phyloP scores from a whole-genome alignment of 805 yeast species.

The Kregervanrija fluxuum region DNA sequence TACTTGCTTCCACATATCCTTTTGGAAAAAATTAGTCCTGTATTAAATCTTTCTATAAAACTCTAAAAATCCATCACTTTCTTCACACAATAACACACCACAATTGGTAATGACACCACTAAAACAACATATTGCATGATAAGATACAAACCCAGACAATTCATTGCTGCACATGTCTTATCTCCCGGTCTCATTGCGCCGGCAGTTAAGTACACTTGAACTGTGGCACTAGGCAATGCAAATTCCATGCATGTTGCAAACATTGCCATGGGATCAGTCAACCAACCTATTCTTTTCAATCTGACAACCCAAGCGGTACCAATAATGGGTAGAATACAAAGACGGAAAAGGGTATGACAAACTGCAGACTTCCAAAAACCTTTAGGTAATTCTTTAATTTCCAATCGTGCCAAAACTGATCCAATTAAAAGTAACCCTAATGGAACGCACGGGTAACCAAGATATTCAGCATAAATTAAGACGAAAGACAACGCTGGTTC shows the following conservation, averaged over 20 bases:
- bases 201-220: constrained; percentile 51
- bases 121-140: constrained; percentile 42
- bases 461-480: constrained; percentile 40
- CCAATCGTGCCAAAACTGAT: constrained; percentile 45
- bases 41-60: no score
- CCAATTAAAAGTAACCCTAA: constrained; percentile 47
- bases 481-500: constrained; percentile 49
- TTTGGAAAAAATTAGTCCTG: constrained; percentile 19
- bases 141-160: constrained; percentile 45
- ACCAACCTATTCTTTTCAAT: constrained; percentile 42
- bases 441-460: constrained; percentile 50
- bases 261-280: constrained; percentile 32
- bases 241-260: constrained; percentile 41
- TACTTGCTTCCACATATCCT: constrained; percentile 21
- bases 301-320: constrained; percentile 46
- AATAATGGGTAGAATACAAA: constrained; percentile 42
- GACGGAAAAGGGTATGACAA: constrained; percentile 33
- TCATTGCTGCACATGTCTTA: constrained; percentile 39
- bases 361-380: constrained; percentile 54
- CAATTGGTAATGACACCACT: constrained; percentile 41
- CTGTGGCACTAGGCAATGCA: constrained; percentile 51
- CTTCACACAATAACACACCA: constrained; percentile 38
- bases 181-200: constrained; percentile 46
- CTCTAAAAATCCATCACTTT: constrained; percentile 18
- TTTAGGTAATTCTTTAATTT: constrained; percentile 36